Base-by-base conservation (phyloP, 1,284 basidiomycete genomes). In the Pholiota adiposa region DNA sequence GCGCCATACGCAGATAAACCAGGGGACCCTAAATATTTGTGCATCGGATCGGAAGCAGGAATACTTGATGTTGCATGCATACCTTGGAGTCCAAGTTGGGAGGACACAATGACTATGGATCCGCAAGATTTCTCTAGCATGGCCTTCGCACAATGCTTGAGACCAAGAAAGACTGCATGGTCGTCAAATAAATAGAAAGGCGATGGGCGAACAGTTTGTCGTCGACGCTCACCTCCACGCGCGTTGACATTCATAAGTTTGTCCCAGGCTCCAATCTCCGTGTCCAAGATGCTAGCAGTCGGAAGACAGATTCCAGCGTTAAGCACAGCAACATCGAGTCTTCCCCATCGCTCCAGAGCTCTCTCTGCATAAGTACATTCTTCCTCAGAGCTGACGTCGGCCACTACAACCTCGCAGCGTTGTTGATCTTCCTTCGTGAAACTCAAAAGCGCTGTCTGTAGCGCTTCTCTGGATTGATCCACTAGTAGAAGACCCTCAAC, bases 1-100 rank as follows among this genome's bases (percentile, higher is more conserved):
- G 56, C 56, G 56, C 56, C 29, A 14, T 57, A 57, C 18, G 56
- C 56, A 21, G 56, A 57, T 7, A 57, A 27, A 11, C 56, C 56
- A 23, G 56, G 48, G 4, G 48, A 29, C 3, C 56, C 56, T 57
- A 9, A 18, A 56, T 38, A 31, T 31, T 31, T 31, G 29, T 5
- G 29, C n/a, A 31, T 31, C 11, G 29, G 29, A 31, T 31, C n/a
- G n/a, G n/a, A n/a, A n/a, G n/a, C n/a, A n/a, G n/a, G n/a, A n/a
- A n/a, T n/a, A n/a, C n/a, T n/a, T n/a, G n/a, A 44, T 54, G 8
- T 27, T 54, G 25, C 8, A 1, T 21, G 12, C 19, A 31, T 51
- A 57, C 56, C 56, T 51, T 57, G 48, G 8, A 57, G 38, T 2
- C 56, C 56, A 16, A 51, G 46, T 25, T 57, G 56, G 16, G 56